Evolutionary conservation across 352 stramenopile species (phyloP).

Genomic region (Globisporangium takayamanum): DNA sequence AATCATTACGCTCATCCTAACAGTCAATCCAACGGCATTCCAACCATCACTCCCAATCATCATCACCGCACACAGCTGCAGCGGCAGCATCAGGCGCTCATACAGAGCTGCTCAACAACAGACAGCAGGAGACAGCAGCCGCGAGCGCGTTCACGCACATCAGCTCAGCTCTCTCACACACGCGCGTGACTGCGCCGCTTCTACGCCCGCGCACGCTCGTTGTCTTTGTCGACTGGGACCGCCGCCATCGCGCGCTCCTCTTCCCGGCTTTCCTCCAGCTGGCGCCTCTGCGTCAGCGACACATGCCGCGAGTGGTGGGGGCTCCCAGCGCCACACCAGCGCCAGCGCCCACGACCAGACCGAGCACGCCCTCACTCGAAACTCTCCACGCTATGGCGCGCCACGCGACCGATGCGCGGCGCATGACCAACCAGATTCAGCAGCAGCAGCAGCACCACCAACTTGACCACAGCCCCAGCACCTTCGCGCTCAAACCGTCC

Average conservation of each 20-base stretch:
- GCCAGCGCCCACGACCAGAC: background rate
- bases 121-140: background rate
- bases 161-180: background rate
- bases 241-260: background rate
- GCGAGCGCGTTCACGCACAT: background rate
- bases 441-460: background rate
- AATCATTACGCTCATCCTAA: too few relatives aligned
- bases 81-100: too few relatives aligned
- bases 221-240: background rate
- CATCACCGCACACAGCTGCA: background rate
- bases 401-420: slow-evolving; percentile 1
- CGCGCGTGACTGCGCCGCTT: background rate
- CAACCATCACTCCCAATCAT: background rate
- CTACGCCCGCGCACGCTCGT: background rate
- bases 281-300: slow-evolving; percentile 5
- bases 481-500: background rate
- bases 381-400: slow-evolving; percentile 1
- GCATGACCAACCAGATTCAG: background rate
- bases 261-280: background rate
- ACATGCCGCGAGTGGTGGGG: slow-evolving; percentile 2
- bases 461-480: background rate
- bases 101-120: background rate
- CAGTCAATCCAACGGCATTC: too few relatives aligned
- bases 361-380: slow-evolving; percentile 4
- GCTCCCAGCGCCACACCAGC: background rate